Conservation (phyloP, 1,284 basidiomycete species). For the Xanthoconium separans region DNA sequence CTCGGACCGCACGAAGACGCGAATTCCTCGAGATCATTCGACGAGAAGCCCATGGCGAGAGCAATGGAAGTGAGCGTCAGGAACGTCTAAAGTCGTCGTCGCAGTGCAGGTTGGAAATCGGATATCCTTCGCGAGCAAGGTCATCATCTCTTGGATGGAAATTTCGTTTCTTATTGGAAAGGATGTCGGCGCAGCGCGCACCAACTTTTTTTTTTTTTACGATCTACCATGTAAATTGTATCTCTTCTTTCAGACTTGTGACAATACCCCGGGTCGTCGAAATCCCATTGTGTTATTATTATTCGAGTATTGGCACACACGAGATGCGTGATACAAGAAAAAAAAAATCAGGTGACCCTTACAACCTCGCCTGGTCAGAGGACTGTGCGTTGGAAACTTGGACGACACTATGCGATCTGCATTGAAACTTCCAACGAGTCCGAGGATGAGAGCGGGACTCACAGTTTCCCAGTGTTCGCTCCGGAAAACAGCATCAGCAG, state of each 20-base stretch:
- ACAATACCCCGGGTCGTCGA: neutral
- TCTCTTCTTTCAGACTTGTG: constrained; percentile 7
- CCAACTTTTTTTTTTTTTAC: neutral
- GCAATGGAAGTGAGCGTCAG: neutral
- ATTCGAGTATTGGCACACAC: no score
- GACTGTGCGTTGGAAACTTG: constrained; percentile 44
- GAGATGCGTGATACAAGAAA: no score
- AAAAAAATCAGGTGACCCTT: neutral
- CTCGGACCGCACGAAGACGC: constrained; percentile 10
- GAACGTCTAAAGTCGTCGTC: constrained; percentile 18
- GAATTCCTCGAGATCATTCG: constrained; percentile 12
- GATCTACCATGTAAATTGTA: constrained; percentile 5
- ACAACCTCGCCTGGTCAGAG: constrained; percentile 29
- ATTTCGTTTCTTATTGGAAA: constrained; percentile 4
- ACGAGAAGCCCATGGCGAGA: constrained; percentile 7
- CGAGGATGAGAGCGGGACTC: constrained; percentile 33
- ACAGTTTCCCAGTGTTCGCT: constrained; percentile 84
- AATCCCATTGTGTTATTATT: neutral
- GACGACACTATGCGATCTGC: constrained; percentile 41
- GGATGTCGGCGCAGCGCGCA: neutral
- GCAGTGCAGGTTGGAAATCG: neutral
- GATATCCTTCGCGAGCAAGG: neutral
- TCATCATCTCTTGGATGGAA: neutral
- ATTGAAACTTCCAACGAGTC: neutral
- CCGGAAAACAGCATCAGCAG: constrained; percentile 74